Evolutionary conservation across 2,329 filamentous ascomycete genomes (phyloP), one percentile per base, ranked within the genome.

Genomic region (Exserohilum rostratum): DNA sequence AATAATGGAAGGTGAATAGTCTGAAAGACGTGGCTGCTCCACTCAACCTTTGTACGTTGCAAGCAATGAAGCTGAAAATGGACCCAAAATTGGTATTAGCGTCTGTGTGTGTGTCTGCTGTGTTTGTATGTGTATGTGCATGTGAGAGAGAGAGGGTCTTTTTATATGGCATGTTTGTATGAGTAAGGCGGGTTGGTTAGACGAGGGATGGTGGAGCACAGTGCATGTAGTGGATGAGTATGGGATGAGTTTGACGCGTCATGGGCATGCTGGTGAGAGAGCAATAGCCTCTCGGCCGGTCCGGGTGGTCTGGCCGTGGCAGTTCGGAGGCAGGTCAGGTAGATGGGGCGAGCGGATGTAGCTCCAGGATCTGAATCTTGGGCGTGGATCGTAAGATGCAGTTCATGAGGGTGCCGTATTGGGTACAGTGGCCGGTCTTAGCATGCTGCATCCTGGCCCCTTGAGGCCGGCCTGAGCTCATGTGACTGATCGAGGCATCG

Each of bases 1-100:
- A 44, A 38, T 51, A 55, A 51, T 55, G 47, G 53, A 50, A 43
- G 53, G 43, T 34, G 53, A 55, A 43, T 51, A 37, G 31, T 18
- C 34, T 47, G 27, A 50, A 42, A n/a, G 13, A 30, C 20, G 37
- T 34, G 18, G 34, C 22, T 50, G 11, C 37, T 34, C 43, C 43
- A 46, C 43, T 46, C 43, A 46, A 20, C 43, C 31, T 35, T 17
- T 46, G 30, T 35, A 27, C 11, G 30, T 35, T 46, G 43, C 20
- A 25, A 6, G 7, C n/a, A 33, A 29, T 48, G 17, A 15, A 27
- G 29, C 13, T 25, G 37, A 40, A 11, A 48, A 34, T 34, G 4
- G 22, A 25, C 10, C 9, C 4, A 34, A 40, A 25, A 6, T 20
- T 39, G 20, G 18, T n/a, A n/a, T n/a, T n/a, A n/a, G n/a, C n/a